phyloP scores from a whole-genome alignment of 352 stramenopile species.

The Phytopythium sindhum region DNA sequence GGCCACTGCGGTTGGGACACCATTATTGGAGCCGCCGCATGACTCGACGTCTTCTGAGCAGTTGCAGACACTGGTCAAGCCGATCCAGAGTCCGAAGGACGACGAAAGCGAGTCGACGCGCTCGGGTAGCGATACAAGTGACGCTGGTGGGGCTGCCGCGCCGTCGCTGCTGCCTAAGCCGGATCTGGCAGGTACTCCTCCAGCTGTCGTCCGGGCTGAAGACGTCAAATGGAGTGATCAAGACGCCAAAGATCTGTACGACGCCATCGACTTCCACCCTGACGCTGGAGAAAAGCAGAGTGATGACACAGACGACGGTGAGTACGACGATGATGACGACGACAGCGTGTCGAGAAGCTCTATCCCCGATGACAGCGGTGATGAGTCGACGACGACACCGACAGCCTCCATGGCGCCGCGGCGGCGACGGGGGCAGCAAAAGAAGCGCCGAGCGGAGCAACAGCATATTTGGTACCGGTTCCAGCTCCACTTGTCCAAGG shows the following conservation, averaged over 20 bases:
- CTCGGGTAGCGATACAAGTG: not conserved
- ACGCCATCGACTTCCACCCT: slow-evolving; percentile 80
- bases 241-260: slow-evolving; percentile 75
- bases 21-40: not conserved
- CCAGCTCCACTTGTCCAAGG: slow-evolving; percentile 52
- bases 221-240: slow-evolving; percentile 83
- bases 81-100: not conserved
- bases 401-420: slow-evolving; percentile 15
- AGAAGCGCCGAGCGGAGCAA: slow-evolving; percentile 31
- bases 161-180: not conserved
- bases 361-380: slow-evolving; percentile 7
- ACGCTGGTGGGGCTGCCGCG: not conserved
- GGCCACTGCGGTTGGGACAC: not conserved
- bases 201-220: slow-evolving; percentile 19
- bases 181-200: not conserved
- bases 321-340: slow-evolving; percentile 9
- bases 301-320: slow-evolving; percentile 15
- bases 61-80: not conserved
- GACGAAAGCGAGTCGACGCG: not conserved
- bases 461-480: slow-evolving; percentile 83
- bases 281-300: slow-evolving; percentile 14
- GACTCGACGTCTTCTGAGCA: not conserved
- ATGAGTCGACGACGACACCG: not conserved
- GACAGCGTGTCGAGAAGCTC: slow-evolving; percentile 17
- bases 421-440: slow-evolving; percentile 4